A percentile compares a stretch with the other conserved stretches of the same genome.
phyloP scores from a whole-genome alignment of 1,139 yeast species.

The Candida sp. region DNA sequence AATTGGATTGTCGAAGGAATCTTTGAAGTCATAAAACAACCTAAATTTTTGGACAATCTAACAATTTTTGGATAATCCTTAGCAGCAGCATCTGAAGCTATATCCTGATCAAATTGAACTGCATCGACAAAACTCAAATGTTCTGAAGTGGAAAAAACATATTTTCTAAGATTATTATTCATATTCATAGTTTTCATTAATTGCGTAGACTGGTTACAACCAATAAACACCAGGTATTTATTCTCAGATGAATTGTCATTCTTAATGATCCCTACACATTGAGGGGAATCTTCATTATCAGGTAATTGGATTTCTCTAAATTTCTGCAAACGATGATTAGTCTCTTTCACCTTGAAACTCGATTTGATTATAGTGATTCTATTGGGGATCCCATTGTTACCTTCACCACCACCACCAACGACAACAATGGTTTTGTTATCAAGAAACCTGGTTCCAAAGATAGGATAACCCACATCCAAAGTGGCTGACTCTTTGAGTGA shows the following conservation, averaged over 20 bases:
- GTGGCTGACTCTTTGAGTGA: slow-evolving; percentile 34
- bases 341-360: slow-evolving; percentile 50
- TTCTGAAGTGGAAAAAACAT: slow-evolving; percentile 51
- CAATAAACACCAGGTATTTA: slow-evolving; percentile 54
- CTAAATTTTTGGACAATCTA: slow-evolving; percentile 47
- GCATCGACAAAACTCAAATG: slow-evolving; percentile 60
- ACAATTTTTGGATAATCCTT: slow-evolving; percentile 62
- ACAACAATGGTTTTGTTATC: slow-evolving; percentile 61
- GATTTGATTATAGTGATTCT: slow-evolving; percentile 71
- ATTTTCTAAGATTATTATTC: slow-evolving; percentile 74
- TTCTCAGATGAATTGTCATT: slow-evolving; percentile 15
- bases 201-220: slow-evolving; percentile 67
- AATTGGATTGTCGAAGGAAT: slow-evolving; percentile 57
- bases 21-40: slow-evolving; percentile 61
- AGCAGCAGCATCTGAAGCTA: slow-evolving; percentile 20
- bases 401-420: slow-evolving; percentile 97
- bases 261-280: slow-evolving; percentile 55
- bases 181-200: slow-evolving; percentile 54
- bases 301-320: slow-evolving; percentile 63
- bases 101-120: slow-evolving; percentile 45
- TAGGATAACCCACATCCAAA: slow-evolving; percentile 72
- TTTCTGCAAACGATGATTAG: slow-evolving; percentile 51
- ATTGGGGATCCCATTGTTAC: slow-evolving; percentile 82
- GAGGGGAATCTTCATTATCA: slow-evolving; percentile 70
- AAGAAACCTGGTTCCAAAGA: slow-evolving; percentile 73